Base-by-base conservation (phyloP, 2,329 filamentous ascomycete species). In the Penicillium sp. region DNA sequence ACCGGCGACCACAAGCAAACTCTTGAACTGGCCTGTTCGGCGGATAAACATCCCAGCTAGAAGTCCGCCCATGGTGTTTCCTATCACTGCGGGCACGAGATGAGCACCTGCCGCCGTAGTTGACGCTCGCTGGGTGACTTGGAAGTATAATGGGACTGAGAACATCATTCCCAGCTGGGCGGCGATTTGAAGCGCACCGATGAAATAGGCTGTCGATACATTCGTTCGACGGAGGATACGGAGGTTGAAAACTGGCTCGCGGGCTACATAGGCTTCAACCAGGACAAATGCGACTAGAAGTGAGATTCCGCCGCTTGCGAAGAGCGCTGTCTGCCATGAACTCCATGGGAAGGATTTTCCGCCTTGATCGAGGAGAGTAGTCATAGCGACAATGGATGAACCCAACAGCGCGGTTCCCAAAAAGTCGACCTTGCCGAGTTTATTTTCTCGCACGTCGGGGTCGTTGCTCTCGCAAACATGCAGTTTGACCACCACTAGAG, bases 91-190 rank as follows among this genome's bases (percentile, higher is more conserved):
- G 0, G 86, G 86, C 34, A 88, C 75, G 0, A 89, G 71, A 57
- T 87, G 82, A 0, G 79, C 71, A 2, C 78, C 78, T 0, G 84
- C 82, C 1, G 72, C 68, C 0, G 83, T 82, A 37, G 79, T 81
- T 0, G 80, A 81, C 2, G 76, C 77, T 0, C 74, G 70, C 4
- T 77, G 70, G 0, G 83, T 84, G 1, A 85, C 78, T 49, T 86
- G 81, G 55, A 88, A 89, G 67, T 88, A 88, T 0, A 88, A 66
- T 0, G 86, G 86, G 0, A 88, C 77, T 0, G 78, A 77, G 46
- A 82, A 84, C 79, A 87, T 83, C 62, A 83, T 73, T 68, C 75
- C 78, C 8, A 82, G 65, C 58, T 88, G 86, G 0, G 82, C 80
- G 1, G 76, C 74, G 0, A 73, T 68, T 53, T 86, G 83, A 0